Evolutionary conservation across 495 filamentous ascomycete species (phyloP).

Genomic region (Penicillium samsonianum): DNA sequence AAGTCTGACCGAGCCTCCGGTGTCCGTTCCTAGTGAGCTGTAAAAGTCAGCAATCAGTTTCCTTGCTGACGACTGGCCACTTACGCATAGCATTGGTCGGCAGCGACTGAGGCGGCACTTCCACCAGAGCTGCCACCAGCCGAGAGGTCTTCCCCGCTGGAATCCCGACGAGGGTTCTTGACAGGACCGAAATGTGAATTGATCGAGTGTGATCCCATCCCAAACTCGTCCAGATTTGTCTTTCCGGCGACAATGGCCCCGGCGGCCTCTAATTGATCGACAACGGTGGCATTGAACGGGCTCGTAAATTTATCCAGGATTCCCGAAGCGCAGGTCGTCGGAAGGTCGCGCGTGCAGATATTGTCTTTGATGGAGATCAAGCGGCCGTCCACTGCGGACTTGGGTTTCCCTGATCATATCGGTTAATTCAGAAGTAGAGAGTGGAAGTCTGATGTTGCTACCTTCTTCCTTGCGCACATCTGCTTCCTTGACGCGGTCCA

Average conservation of each 20-base stretch:
- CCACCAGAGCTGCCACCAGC: conserved; percentile 93
- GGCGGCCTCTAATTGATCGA: conserved; percentile 61
- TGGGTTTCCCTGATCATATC: conserved; percentile 28
- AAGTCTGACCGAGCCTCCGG: conserved; percentile 87
- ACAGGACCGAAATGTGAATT: conserved; percentile 74
- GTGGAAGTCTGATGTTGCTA: conserved; percentile 13
- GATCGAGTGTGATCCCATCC: conserved; percentile 91
- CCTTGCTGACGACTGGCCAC: conserved; percentile 10
- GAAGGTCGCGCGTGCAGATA: conserved; percentile 68
- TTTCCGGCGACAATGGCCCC: conserved; percentile 74
- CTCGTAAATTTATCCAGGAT: conserved; percentile 68
- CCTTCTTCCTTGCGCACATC: conserved; percentile 43
- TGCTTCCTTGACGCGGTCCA: conserved; percentile 41
- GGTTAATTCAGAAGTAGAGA: conserved; percentile 7
- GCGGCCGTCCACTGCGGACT: conserved; percentile 50
- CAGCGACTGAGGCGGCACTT: conserved; percentile 82
- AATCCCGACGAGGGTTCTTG: conserved; percentile 37
- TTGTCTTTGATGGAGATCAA: conserved; percentile 86
- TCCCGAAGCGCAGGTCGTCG: conserved; percentile 81
- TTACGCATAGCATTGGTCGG: conserved; percentile 65
- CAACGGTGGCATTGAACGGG: conserved; percentile 85
- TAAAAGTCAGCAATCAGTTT: not conserved
- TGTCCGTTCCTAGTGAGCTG: conserved; percentile 88
- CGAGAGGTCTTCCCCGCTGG: conserved; percentile 51
- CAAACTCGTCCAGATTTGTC: conserved; percentile 96